These are phyloP conservation scores for Penicillium oxalicum DNA, from an alignment of 2,329 filamentous ascomycete genomes.

Conservation along the genomic window DNA sequence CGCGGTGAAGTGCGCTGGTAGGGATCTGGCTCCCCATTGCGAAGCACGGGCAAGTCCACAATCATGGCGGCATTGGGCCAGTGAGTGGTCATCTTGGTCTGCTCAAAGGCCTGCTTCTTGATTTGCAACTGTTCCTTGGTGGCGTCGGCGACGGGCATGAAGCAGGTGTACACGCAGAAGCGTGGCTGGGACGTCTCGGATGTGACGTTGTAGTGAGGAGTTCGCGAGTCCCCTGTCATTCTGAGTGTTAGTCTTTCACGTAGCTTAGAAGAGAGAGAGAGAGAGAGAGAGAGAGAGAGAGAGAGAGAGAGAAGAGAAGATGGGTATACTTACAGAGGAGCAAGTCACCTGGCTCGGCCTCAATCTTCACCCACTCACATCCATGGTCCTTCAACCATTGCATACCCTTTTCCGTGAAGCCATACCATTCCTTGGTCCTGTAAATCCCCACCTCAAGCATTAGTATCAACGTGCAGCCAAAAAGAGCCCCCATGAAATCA, in stretches of 20 bases:
- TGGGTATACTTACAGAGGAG: constrained; percentile 30
- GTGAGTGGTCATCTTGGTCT: constrained; percentile 38
- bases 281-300: too few species aligned
- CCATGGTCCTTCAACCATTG: constrained; percentile 27
- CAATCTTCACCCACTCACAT: constrained; percentile 30
- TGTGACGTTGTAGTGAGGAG: constrained; percentile 37
- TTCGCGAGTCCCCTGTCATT: constrained; percentile 27
- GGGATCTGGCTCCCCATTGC: constrained; percentile 15
- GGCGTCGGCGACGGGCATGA: constrained; percentile 37
- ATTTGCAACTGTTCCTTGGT: constrained; percentile 37
- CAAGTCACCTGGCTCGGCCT: constrained; percentile 41
- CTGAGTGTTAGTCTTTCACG: not conserved
- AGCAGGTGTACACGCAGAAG: constrained; percentile 37
- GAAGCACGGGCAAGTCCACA: constrained; percentile 13
- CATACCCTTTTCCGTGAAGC: constrained; percentile 24
- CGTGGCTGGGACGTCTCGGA: constrained; percentile 26
- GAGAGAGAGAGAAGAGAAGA: not conserved
- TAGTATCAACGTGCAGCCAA: too few species aligned
- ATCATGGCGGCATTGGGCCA: constrained; percentile 26
- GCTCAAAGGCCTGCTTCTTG: constrained; percentile 41
- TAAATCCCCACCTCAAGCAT: too few species aligned
- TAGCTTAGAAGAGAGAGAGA: not conserved
- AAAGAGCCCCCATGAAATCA: too few species aligned
- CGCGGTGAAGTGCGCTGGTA: constrained; percentile 34
- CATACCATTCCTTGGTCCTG: constrained; percentile 24